phyloP scores from a whole-genome alignment of 108 stramenopile genomes.

The Cyclotella cryptica region DNA sequence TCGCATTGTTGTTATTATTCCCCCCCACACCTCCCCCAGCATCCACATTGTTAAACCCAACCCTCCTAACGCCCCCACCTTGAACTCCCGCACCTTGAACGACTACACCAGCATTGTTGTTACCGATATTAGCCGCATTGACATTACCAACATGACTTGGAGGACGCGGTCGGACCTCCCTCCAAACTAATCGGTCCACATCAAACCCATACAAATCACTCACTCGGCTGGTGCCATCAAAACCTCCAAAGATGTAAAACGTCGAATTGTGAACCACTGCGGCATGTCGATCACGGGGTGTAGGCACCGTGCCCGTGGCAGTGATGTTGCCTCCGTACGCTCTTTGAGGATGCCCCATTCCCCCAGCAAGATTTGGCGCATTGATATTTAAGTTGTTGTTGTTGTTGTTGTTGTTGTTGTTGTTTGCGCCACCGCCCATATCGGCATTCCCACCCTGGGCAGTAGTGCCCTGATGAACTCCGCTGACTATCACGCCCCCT shows the following conservation, averaged over 20 bases:
- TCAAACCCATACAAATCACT: slow-evolving; percentile 93
- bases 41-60: slow-evolving; percentile 28
- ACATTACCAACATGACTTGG: background rate
- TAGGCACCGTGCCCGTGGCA: slow-evolving; percentile 67
- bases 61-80: background rate
- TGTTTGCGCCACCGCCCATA: slow-evolving; percentile 30
- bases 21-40: slow-evolving; percentile 41
- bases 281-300: slow-evolving; percentile 90
- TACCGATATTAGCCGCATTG: background rate
- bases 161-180: slow-evolving; percentile 59
- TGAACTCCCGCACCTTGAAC: background rate
- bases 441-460: slow-evolving; percentile 23
- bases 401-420: background rate
- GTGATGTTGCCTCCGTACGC: slow-evolving; percentile 56
- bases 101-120: slow-evolving; percentile 2
- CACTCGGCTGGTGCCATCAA: slow-evolving; percentile 89
- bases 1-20: background rate
- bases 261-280: slow-evolving; percentile 78
- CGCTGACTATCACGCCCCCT: slow-evolving; percentile 11
- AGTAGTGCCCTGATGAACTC: background rate
- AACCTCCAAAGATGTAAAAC: slow-evolving; percentile 94
- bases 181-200: slow-evolving; percentile 84
- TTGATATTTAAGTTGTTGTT: background rate
- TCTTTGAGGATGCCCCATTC: slow-evolving; percentile 56
- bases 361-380: slow-evolving; percentile 43